Evolutionary conservation across 495 filamentous ascomycete genomes (phyloP), one percentile per base, ranked within the genome.

Genomic region (Aspergillus diversus): DNA sequence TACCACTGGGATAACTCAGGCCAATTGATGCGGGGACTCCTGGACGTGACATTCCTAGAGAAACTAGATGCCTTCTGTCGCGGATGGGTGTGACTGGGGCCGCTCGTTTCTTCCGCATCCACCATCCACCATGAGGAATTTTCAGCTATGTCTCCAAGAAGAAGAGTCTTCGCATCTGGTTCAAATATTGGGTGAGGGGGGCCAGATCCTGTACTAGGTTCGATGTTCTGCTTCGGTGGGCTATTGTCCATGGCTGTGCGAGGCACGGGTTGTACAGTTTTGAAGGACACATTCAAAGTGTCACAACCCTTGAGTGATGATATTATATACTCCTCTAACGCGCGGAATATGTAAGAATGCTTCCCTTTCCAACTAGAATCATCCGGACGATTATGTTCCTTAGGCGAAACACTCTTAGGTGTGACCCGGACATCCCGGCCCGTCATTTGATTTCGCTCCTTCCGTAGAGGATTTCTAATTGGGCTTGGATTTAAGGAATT

Each of bases 51-150:
- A 32, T 73, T 71, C 33, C 74, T 73, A 59, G 72, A 68, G 17
- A 62, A 66, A 43, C 63, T 66, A 0, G 66, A 52, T 16, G 47
- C 34, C 51, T 68, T 75, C 7, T 76, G 74, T 62, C 70, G 74
- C 0, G 68, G 33, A 57, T 65, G 65, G 1, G 65, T 37, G 55
- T 69, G 69, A 48, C 67, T 64, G 9, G 66, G 61, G 4, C 69
- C 67, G 48, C 71, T 70, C 7, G 61, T 57, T 50, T 73, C 66
- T 11, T 76, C 71, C 61, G 71, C 68, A 60, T 83, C 80, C 21
- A 87, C 88, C 55, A 86, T 90, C 91, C 91, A 95, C 92, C 91
- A 95, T 13, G 84, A 84, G 2, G 91, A 91, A 70, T 94, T 95
- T 71, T 95, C 91, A 0, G 88, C 89, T 63, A 95, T 77, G 62